A percentile compares a stretch with the other conserved stretches of the same genome.
These are phyloP conservation scores for Corniculantispora saksenae DNA, from an alignment of 2,329 filamentous ascomycete species.

Conservation along the genomic window DNA sequence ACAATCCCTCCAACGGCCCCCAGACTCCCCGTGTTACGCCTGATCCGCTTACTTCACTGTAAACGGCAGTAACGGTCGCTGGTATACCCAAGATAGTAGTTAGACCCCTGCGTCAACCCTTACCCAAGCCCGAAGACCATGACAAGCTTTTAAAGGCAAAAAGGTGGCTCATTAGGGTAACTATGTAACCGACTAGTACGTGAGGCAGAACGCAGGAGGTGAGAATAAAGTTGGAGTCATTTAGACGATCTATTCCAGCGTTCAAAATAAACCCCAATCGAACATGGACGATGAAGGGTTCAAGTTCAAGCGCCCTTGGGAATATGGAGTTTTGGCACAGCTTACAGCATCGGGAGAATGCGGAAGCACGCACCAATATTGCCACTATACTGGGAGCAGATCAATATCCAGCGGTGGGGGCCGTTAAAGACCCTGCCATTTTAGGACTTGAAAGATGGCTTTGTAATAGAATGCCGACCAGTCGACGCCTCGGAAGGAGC, in stretches of 20 bases:
- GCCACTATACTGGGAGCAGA: neutral
- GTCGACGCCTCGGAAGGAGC: neutral
- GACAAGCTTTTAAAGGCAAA: too few species aligned
- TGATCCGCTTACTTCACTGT: neutral
- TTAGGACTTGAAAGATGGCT: neutral
- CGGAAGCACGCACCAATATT: neutral
- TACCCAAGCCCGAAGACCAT: too few species aligned
- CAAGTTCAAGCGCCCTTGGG: neutral
- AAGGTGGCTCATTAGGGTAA: too few species aligned
- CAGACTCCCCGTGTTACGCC: neutral
- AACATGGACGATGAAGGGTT: neutral
- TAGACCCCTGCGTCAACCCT: too few species aligned
- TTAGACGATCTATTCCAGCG: neutral
- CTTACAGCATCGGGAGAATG: slow-evolving; percentile 2
- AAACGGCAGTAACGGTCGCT: neutral
- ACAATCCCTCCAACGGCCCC: neutral
- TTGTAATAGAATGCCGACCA: neutral
- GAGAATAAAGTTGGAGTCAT: neutral
- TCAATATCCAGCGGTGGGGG: neutral
- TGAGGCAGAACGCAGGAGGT: too few species aligned
- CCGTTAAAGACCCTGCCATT: neutral
- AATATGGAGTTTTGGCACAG: neutral
- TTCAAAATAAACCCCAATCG: too few species aligned
- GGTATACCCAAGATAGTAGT: too few species aligned
- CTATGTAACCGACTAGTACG: too few species aligned